Conservation (phyloP, 2,329 filamentous ascomycete genomes). For the Rugonectria rugulosa region DNA sequence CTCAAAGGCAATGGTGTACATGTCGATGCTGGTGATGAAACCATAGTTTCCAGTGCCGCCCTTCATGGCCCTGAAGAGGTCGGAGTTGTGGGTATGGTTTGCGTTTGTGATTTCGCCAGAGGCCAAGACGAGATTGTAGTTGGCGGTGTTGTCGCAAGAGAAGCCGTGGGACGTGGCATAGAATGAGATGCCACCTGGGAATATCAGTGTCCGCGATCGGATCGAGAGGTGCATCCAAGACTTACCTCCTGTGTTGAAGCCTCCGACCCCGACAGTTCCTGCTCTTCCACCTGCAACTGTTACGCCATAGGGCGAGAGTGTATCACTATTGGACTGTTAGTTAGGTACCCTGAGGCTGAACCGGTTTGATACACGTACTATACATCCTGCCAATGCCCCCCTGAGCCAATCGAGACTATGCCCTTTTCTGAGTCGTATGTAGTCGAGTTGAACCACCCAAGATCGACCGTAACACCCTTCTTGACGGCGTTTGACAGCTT, state of each 20-base stretch:
- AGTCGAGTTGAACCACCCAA: slow-evolving; percentile 27
- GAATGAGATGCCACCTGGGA: slow-evolving; percentile 49
- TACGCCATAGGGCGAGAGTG: slow-evolving; percentile 43
- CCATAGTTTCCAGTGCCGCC: slow-evolving; percentile 58
- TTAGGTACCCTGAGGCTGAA: too few species aligned
- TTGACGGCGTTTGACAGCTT: slow-evolving; percentile 37
- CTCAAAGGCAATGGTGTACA: slow-evolving; percentile 42
- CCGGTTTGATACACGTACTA: too few species aligned
- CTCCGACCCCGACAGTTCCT: slow-evolving; percentile 46
- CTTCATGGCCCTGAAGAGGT: slow-evolving; percentile 56
- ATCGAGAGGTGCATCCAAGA: too few species aligned
- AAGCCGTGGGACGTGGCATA: slow-evolving; percentile 42
- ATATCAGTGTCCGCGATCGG: too few species aligned
- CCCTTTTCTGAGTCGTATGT: slow-evolving; percentile 40
- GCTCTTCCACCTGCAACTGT: slow-evolving; percentile 46
- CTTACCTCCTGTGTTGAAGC: slow-evolving; percentile 46
- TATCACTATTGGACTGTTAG: too few species aligned
- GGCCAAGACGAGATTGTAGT: slow-evolving; percentile 54
- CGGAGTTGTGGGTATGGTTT: slow-evolving; percentile 46
- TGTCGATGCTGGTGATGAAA: slow-evolving; percentile 45
- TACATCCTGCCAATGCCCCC: slow-evolving; percentile 47
- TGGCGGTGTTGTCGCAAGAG: slow-evolving; percentile 51
- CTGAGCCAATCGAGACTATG: slow-evolving; percentile 45
- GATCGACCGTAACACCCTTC: slow-evolving; percentile 40
- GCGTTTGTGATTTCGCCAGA: slow-evolving; percentile 53